These are phyloP conservation scores for Alternaria brassicae DNA, from an alignment of 2,329 filamentous ascomycete genomes.

Conservation along the genomic window DNA sequence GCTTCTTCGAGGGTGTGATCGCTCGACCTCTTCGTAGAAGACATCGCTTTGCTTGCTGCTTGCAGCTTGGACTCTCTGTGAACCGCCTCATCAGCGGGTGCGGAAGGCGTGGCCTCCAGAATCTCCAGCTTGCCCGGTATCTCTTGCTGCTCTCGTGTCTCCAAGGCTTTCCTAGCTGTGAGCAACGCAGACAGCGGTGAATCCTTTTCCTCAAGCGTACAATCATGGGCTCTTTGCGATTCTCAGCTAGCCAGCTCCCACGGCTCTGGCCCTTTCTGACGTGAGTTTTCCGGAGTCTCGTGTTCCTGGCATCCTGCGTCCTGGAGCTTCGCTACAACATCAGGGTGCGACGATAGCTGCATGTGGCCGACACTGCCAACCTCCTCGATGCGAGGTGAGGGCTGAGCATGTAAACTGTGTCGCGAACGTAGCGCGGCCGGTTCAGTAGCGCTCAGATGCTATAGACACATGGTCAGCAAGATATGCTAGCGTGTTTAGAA, in stretches of 20 bases:
- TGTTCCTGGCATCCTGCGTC: slow-evolving; percentile 6
- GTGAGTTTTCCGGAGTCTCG: background rate
- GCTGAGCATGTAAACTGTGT: slow-evolving; percentile 5
- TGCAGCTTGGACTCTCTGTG: background rate
- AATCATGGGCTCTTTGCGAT: slow-evolving; percentile 2
- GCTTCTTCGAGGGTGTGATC: background rate
- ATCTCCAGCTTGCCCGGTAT: slow-evolving; percentile 4
- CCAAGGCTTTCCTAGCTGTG: slow-evolving; percentile 1
- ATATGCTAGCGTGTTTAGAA: slow-evolving; percentile 7
- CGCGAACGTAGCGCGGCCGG: slow-evolving; percentile 1
- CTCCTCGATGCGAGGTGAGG: slow-evolving; percentile 5
- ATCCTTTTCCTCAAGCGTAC: slow-evolving; percentile 2
- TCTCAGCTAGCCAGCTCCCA: slow-evolving; percentile 3
- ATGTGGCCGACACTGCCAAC: slow-evolving; percentile 1
- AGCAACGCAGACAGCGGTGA: slow-evolving; percentile 1
- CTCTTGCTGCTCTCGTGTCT: slow-evolving; percentile 9
- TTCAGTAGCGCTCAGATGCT: slow-evolving; percentile 5
- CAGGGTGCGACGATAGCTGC: slow-evolving; percentile 2
- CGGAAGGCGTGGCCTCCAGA: background rate
- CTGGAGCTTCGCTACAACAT: background rate
- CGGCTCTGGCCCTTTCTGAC: slow-evolving; percentile 5
- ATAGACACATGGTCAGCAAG: slow-evolving; percentile 7
- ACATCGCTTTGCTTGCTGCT: slow-evolving; percentile 1
- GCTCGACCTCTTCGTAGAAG: background rate
- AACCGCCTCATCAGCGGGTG: slow-evolving; percentile 1